phyloP scores from a whole-genome alignment of 148 eudicot genomes.

The Persicaria maculosa region DNA sequence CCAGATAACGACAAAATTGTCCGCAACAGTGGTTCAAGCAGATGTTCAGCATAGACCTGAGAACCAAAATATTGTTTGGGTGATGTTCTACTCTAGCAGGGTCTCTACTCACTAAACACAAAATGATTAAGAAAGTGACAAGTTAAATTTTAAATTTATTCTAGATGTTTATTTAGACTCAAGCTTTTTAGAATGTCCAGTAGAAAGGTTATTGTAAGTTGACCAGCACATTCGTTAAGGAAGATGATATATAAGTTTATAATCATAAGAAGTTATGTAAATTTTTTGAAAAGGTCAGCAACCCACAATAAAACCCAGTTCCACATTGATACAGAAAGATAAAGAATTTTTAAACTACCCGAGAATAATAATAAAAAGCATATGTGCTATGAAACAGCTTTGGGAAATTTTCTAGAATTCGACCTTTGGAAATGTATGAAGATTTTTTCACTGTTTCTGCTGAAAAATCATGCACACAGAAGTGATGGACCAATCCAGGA shows the following conservation, averaged over 20 bases:
- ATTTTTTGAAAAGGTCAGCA: not conserved
- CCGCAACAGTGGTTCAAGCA: slow-evolving; percentile 71
- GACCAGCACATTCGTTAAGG: not conserved
- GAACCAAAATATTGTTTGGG: slow-evolving; percentile 1
- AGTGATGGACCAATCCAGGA: not conserved
- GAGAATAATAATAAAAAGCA: not conserved
- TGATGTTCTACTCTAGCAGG: not conserved
- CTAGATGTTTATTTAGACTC: not conserved
- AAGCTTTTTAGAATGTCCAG: not conserved
- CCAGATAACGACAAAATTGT: slow-evolving; percentile 78
- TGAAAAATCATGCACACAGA: not conserved
- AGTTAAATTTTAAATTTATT: not conserved
- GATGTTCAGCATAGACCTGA: slow-evolving; percentile 94
- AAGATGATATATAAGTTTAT: not conserved
- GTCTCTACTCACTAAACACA: not conserved
- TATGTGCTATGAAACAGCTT: not conserved
- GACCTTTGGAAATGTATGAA: not conserved
- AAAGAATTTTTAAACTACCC: not conserved
- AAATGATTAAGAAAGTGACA: not conserved
- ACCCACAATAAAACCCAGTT: not conserved
- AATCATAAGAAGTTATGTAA: not conserved
- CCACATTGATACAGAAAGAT: not conserved
- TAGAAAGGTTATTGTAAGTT: not conserved
- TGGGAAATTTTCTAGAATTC: not conserved
- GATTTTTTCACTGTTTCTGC: not conserved